Evolutionary conservation across 768 basidiomycete genomes (phyloP).

Genomic region (Mycena kentingensis): DNA sequence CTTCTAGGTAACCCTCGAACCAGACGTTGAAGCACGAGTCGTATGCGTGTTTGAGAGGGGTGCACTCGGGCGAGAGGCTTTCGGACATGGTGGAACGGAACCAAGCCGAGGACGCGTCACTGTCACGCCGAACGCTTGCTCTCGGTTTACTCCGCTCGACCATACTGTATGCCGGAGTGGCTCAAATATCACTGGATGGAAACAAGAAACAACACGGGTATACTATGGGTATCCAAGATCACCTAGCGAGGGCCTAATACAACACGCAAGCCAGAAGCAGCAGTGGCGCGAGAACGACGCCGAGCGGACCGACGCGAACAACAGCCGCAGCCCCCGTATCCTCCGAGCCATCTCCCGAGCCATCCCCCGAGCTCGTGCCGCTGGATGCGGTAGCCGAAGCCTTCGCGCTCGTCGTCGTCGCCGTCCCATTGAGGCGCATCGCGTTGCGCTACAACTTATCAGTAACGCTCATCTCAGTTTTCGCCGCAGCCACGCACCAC

Average conservation of each 20-base stretch:
- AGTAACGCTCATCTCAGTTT: slow-evolving; percentile 47
- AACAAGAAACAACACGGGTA: no score
- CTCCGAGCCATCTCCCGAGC: background rate
- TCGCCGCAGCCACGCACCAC: background rate
- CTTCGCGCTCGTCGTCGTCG: slow-evolving; percentile 23
- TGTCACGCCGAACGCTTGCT: no score
- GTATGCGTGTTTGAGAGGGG: slow-evolving; percentile 85
- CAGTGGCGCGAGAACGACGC: background rate
- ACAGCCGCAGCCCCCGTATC: background rate
- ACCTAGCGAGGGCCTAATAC: no score
- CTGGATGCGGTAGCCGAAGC: slow-evolving; percentile 12
- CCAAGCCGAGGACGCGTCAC: no score
- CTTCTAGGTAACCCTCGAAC: slow-evolving; percentile 96
- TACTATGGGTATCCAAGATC: no score
- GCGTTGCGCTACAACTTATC: slow-evolving; percentile 57
- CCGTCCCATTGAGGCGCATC: slow-evolving; percentile 55
- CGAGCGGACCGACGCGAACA: background rate
- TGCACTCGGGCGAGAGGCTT: slow-evolving; percentile 83
- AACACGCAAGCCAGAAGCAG: slow-evolving; percentile 2
- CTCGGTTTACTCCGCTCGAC: no score
- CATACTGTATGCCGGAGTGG: no score
- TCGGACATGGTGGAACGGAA: slow-evolving; percentile 57
- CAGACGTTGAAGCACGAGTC: slow-evolving; percentile 96
- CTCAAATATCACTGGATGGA: no score
- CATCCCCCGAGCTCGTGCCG: background rate